Conservation (phyloP, 345 rosid genomes). For the Acer campestre region DNA sequence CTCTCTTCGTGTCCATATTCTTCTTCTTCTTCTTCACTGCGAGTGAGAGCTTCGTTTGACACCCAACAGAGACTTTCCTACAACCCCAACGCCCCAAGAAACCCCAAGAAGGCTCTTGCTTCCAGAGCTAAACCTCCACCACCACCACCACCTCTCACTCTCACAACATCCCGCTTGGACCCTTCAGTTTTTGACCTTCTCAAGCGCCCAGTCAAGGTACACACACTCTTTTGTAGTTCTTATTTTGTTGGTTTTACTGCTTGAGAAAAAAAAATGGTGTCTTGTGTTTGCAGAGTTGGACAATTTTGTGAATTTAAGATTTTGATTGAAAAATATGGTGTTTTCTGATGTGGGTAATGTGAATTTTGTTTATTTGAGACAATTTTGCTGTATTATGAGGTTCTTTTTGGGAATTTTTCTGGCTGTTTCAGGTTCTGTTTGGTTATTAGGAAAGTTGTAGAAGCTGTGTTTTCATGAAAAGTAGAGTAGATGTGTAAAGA, state of each 20-base stretch:
- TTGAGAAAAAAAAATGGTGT: not conserved
- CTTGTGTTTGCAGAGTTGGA: not conserved
- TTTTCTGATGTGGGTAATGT: not conserved
- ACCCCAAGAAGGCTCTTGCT: no score
- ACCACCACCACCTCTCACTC: slow-evolving; percentile 31
- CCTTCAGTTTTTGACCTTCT: slow-evolving; percentile 58
- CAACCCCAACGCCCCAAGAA: slow-evolving; percentile 62
- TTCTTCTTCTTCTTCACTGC: not conserved
- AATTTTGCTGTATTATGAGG: not conserved
- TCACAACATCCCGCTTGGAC: slow-evolving; percentile 23
- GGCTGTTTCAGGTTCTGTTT: not conserved
- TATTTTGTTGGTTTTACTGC: not conserved
- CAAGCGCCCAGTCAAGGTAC: slow-evolving; percentile 59
- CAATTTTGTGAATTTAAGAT: not conserved
- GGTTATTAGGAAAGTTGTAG: slow-evolving; percentile 2
- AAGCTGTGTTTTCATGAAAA: no score
- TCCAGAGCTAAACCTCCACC: slow-evolving; percentile 14
- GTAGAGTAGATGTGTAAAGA: no score
- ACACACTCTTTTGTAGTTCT: not conserved
- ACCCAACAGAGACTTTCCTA: slow-evolving; percentile 61
- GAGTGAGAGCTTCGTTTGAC: slow-evolving; percentile 71
- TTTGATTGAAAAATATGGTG: not conserved
- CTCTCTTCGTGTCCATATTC: not conserved
- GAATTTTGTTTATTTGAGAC: not conserved
- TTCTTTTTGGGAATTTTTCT: not conserved